Evolutionary conservation across 2,329 filamentous ascomycete species (phyloP).

Genomic region (Aspergillus floridensis): DNA sequence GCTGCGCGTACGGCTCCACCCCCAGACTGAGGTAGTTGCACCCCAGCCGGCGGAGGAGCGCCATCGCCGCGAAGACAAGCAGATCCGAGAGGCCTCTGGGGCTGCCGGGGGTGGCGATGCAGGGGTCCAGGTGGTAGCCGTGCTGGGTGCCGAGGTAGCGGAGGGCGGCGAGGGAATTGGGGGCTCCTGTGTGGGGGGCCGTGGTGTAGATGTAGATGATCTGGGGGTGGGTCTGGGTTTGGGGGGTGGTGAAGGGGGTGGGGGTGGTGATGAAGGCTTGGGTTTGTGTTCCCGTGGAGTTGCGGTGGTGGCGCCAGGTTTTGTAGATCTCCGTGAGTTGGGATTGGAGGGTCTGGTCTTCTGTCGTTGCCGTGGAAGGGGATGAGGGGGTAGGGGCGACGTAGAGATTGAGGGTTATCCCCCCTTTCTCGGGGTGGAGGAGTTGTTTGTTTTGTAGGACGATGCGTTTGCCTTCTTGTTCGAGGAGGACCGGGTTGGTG

Average conservation of each 20-base stretch:
- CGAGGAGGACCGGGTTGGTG: constrained; percentile 39
- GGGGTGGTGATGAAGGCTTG: constrained; percentile 40
- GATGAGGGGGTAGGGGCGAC: constrained; percentile 18
- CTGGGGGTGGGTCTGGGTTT: too few species aligned
- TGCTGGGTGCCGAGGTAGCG: constrained; percentile 35
- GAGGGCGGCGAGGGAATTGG: constrained; percentile 42
- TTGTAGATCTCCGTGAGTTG: constrained; percentile 38
- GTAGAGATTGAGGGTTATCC: constrained; percentile 36
- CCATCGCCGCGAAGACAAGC: constrained; percentile 39
- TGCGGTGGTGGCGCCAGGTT: constrained; percentile 38
- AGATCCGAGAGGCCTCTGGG: constrained; percentile 41
- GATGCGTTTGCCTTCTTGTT: constrained; percentile 38
- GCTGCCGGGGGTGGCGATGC: constrained; percentile 33
- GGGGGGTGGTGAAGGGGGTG: too few species aligned
- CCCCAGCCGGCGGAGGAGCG: constrained; percentile 32
- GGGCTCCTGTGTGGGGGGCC: constrained; percentile 21
- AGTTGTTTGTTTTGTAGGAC: constrained; percentile 38
- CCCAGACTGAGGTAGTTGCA: constrained; percentile 40
- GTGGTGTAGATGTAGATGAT: constrained; percentile 42
- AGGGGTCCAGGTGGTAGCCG: constrained; percentile 46
- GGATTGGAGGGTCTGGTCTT: constrained; percentile 29
- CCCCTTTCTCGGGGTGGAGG: constrained; percentile 34
- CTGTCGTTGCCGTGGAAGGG: constrained; percentile 15
- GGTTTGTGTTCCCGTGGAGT: constrained; percentile 9
- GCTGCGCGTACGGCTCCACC: constrained; percentile 35